Conservation (phyloP, 2,329 filamentous ascomycete genomes). For the Albifimbria verrucaria region DNA sequence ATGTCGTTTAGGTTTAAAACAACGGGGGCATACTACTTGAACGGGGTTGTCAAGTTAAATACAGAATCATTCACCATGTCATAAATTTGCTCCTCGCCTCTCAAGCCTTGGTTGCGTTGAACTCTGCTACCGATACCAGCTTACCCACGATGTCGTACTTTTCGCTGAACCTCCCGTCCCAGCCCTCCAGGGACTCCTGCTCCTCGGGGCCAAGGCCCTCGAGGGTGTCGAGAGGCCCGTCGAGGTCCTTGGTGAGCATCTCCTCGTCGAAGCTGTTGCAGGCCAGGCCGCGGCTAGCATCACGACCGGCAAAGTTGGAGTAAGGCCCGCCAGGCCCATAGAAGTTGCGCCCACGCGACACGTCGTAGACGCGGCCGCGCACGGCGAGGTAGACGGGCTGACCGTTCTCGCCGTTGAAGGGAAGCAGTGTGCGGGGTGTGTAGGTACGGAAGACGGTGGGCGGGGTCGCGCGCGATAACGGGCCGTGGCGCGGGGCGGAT, state of each 20-base stretch:
- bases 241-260: constrained; percentile 89
- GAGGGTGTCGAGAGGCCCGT: constrained; percentile 76
- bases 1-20: not conserved
- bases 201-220: constrained; percentile 70
- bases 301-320: constrained; percentile 90
- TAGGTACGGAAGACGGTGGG: constrained; percentile 65
- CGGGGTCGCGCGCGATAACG: constrained; percentile 48
- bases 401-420: constrained; percentile 74
- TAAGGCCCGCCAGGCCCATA: constrained; percentile 96
- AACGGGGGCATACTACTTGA: not conserved
- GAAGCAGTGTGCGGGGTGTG: constrained; percentile 76
- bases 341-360: constrained; percentile 82
- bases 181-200: constrained; percentile 78
- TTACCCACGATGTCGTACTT: constrained; percentile 96
- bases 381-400: constrained; percentile 87
- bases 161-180: constrained; percentile 89
- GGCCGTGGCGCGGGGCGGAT: constrained; percentile 46
- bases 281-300: constrained; percentile 84
- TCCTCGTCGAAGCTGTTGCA: constrained; percentile 91
- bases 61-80: not conserved
- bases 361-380: constrained; percentile 87
- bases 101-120: constrained; percentile 10
- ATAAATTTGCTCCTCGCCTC: not conserved
- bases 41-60: not conserved
- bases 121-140: constrained; percentile 59